Percentiles rank a stretch among this genome's conserved stretches.
These are phyloP conservation scores for Geranomyces michiganensis DNA, from an alignment of 192 early-diverging fungal species.

Conservation along the genomic window DNA sequence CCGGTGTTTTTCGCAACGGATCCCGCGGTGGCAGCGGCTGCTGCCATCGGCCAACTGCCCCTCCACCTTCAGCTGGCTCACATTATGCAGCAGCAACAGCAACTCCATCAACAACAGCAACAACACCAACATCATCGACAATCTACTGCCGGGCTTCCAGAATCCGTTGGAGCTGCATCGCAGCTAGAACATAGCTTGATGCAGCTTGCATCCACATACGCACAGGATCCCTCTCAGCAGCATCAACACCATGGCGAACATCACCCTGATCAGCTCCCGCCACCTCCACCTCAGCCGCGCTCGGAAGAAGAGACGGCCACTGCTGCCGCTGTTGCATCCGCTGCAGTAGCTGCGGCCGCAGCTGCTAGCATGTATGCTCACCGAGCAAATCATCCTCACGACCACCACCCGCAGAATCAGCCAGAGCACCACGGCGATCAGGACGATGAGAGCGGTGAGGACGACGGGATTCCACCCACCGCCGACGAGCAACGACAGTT, in stretches of 20 bases:
- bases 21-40: background rate
- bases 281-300: too few relatives aligned
- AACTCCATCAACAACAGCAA: too few relatives aligned
- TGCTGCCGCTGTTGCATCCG: too few relatives aligned
- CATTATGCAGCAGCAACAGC: background rate
- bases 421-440: background rate
- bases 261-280: too few relatives aligned
- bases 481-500: conserved; percentile 29
- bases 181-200: conserved; percentile 1
- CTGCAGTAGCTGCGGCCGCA: too few relatives aligned
- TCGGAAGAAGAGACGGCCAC: too few relatives aligned
- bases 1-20: background rate
- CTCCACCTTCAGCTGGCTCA: conserved; percentile 2
- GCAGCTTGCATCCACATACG: conserved; percentile 1
- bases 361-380: background rate
- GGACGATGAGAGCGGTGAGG: conserved; percentile 25
- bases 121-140: too few relatives aligned
- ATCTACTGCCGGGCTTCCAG: background rate
- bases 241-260: too few relatives aligned
- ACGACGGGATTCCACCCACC: conserved; percentile 25
- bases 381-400: background rate
- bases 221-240: too few relatives aligned
- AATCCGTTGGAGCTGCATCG: background rate
- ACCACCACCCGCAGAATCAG: background rate
- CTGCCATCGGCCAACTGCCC: background rate